Evolutionary conservation across 768 basidiomycete species (phyloP), one percentile per base, ranked within the genome.

Genomic region (Lactarius psammicola): DNA sequence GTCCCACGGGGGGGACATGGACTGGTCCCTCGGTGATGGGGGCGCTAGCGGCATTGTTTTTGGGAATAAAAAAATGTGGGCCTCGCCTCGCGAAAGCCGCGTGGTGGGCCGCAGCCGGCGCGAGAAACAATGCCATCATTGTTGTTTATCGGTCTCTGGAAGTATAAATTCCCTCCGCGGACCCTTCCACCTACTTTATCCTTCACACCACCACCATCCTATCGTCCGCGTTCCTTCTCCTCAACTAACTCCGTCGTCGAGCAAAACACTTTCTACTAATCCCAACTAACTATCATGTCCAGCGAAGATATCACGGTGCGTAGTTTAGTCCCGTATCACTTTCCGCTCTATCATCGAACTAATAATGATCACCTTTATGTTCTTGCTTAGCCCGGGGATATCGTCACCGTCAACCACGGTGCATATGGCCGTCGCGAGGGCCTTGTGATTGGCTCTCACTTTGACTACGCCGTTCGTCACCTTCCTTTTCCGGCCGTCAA

Each of bases 371-470:
- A 30, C 11, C 7, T n/a, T 26, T 33, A 17, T 4, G 13, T 26
- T 15, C 11, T 26, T 15, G 7, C 7, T n/a, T 63, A 91, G 88
- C 84, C 90, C 61, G 92, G 91, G 67, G 92, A 94, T 75, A 81
- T 92, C 73, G 91, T 94, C 76, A 81, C 88, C 63, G 87, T 93
- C 72, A 82, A 85, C 72, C 83, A 90, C 72, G 84, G 84, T 44
- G 60, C 76, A 34, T 81, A 81, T 65, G 88, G 87, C 71, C 80
- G 84, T 68, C 84, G 82, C 72, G 92, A 95, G 74, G 92, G 93
- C 59, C 82, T 93, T 64, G 92, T 94, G 69, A 78, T 92, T 42
- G 89, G 90, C 46, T 83, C 89, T 38, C 86, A 89, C 77, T 71
- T 83, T 64, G 92, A 94, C 83, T 79, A 81, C 69, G 76, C 80